phyloP scores from a whole-genome alignment of 768 basidiomycete species.

The Rhodotorula kratochvilovae region DNA sequence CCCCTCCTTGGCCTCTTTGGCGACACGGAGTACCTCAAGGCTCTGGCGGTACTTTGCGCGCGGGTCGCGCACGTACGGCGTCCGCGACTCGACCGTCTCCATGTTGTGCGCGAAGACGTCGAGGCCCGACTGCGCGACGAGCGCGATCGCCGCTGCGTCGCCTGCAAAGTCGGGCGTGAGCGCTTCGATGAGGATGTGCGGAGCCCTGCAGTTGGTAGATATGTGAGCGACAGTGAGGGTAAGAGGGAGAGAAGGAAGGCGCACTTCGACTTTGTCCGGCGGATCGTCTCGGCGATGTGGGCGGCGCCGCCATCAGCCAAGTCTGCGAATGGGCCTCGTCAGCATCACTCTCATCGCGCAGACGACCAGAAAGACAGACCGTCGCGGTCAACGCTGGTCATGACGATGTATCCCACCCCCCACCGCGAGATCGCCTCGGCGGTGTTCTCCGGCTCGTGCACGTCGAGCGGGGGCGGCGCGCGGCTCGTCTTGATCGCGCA shows the following conservation, averaged over 20 bases:
- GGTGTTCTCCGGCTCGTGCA: conserved; percentile 95
- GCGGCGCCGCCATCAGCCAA: conserved; percentile 83
- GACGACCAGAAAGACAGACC: conserved; percentile 54
- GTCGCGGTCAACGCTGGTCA: conserved; percentile 94
- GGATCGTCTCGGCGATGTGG: conserved; percentile 93
- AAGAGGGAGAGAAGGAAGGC: conserved; percentile 33
- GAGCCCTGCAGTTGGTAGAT: conserved; percentile 61
- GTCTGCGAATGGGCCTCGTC: conserved; percentile 54
- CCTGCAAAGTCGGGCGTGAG: conserved; percentile 92
- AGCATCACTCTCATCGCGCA: neutral
- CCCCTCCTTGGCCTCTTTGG: conserved; percentile 67
- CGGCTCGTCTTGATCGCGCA: conserved; percentile 94
- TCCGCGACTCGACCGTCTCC: conserved; percentile 89
- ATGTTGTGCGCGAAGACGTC: conserved; percentile 98
- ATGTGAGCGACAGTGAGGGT: neutral
- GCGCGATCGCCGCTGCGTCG: conserved; percentile 63
- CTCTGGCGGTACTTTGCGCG: conserved; percentile 68
- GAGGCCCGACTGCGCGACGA: conserved; percentile 85
- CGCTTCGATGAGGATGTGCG: conserved; percentile 92
- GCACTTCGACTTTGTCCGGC: conserved; percentile 91
- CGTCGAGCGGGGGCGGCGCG: conserved; percentile 81
- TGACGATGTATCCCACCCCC: conserved; percentile 95
- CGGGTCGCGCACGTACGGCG: conserved; percentile 91
- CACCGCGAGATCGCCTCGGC: conserved; percentile 96
- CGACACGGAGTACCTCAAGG: conserved; percentile 70